Base-by-base conservation (phyloP, 108 stramenopile species). In the Pseudonitzschia multistriata region DNA sequence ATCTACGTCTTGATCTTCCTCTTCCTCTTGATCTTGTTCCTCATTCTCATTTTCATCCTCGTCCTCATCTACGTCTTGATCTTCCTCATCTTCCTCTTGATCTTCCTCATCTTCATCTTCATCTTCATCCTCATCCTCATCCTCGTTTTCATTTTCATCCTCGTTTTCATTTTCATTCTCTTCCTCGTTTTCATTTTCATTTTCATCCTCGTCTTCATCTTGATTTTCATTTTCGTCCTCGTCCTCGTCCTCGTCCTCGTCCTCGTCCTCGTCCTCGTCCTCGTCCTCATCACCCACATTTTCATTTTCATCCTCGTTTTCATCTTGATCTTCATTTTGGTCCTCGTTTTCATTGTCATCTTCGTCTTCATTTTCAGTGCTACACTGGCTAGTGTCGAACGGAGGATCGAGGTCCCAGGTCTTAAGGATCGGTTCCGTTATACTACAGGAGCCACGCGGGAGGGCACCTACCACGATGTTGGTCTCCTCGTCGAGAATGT, bases 401-500 rank as follows among this genome's bases (percentile, higher is more conserved):
- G 57, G 57, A 59, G 57, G 54, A 55, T 55, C 29, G 19, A 55
- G 6, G 3, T 55, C 54, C 54, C 54, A 55, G 8, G 10, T 55
- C 29, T 55, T 55, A 2, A 13, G 29, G 29, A 55, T 55, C 29
- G 27, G 19, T 6, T 25, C 29, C 14, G 54, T n/a, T 22, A 21
- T 33, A 2, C 33, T 17, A 35, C 57, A 59, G 31, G 57, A 35
- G 14, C 57, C 57, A 3, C 57, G 57, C n/a, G 57, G 57, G 5
- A 59, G 36, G n/a, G n/a, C 22, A n/a, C 33, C 31, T 10, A 5
- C 1, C 17, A 33, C 57, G 13, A 34, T 10, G 11, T 7, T 5
- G n/a, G 14, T 59, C 35, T 59, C 77, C 45, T 78, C 77, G 48
- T 78, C 67, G 28, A 74, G 30, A 50, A 78, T 63, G 17, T 68